These are phyloP conservation scores for Cardamine resedifolia DNA, from an alignment of 345 rosid genomes.

Conservation along the genomic window DNA sequence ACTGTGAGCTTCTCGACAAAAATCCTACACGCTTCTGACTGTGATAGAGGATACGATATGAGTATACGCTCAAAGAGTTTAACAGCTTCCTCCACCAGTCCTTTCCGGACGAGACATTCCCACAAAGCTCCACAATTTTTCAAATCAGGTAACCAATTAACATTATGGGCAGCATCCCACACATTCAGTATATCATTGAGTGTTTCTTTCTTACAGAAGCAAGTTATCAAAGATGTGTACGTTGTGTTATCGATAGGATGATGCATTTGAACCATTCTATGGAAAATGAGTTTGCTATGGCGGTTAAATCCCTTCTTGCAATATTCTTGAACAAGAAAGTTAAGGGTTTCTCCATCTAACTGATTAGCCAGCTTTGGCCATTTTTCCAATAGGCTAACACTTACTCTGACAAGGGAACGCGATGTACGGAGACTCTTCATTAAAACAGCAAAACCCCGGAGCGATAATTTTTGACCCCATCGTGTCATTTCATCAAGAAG, in stretches of 20 bases:
- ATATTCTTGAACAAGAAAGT: conserved; percentile 56
- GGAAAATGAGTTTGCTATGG: conserved; percentile 48
- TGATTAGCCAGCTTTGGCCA: conserved; percentile 55
- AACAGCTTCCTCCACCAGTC: conserved; percentile 55
- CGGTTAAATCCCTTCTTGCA: conserved; percentile 57
- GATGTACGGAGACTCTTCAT: conserved; percentile 50
- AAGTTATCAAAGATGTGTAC: conserved; percentile 46
- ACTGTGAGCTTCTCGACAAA: conserved; percentile 56
- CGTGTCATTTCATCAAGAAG: conserved; percentile 58
- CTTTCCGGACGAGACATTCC: conserved; percentile 47
- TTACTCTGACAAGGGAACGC: conserved; percentile 43
- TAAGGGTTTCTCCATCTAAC: conserved; percentile 56
- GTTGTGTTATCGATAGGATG: conserved; percentile 43
- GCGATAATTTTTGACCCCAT: conserved; percentile 71
- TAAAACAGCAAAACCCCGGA: conserved; percentile 41
- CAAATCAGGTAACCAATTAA: conserved; percentile 54
- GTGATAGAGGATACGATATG: conserved; percentile 36
- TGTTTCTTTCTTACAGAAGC: conserved; percentile 57
- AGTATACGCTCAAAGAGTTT: conserved; percentile 61
- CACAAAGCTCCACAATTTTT: conserved; percentile 45
- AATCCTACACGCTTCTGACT: conserved; percentile 37
- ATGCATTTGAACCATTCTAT: conserved; percentile 51
- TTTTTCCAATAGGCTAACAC: conserved; percentile 47
- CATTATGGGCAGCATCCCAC: conserved; percentile 47
- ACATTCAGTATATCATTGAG: conserved; percentile 38